Base-by-base conservation (phyloP, 164 flowering plant species). In the Echeveria elegans region DNA sequence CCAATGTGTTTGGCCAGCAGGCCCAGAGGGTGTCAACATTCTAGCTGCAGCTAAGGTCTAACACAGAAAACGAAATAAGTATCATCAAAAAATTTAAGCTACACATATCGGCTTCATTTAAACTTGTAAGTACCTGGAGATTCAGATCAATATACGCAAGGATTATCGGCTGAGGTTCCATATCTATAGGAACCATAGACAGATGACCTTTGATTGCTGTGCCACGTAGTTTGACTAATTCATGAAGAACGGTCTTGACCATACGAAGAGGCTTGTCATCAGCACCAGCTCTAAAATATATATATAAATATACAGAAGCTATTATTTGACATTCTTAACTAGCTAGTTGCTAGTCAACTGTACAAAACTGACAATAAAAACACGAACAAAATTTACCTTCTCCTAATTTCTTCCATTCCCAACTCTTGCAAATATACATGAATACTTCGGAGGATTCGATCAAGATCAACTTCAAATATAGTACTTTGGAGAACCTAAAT, bases 31-130 rank as follows among this genome's bases (percentile, higher is more conserved):
- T 1, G 99, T 87, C 74, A 95, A 70, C 97, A 95, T 92, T 82
- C 94, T 87, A 59, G 99, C 97, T 1, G 99, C 99, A 68, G 99
- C 99, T 71, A 95, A 81, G 52, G 99, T 95, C 99, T 95, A 84
- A 26, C 32, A 12, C 12, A 43, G 12, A 21, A n/a, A 67, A 38
- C 11, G 34, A 21, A 15, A 19, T 5, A 0, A n/a, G n/a, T n/a
- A n/a, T n/a, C n/a, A n/a, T n/a, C n/a, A 24, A 30, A 8, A 36
- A 59, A 4, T 41, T 23, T 40, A 41, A 18, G 67, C 9, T 21
- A 36, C 66, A 23, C 56, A 28, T 32, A 47, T 48, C 31, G 38
- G 59, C 19, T 40, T 19, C 64, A 64, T 45, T 16, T n/a, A 36
- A 23, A 32, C 8, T 28, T 16, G 0, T 16, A 64, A 24, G 19